Evolutionary conservation across 129 eudicot species (phyloP), one percentile per base, ranked within the genome.

Genomic region (Helianthus tuberosus): DNA sequence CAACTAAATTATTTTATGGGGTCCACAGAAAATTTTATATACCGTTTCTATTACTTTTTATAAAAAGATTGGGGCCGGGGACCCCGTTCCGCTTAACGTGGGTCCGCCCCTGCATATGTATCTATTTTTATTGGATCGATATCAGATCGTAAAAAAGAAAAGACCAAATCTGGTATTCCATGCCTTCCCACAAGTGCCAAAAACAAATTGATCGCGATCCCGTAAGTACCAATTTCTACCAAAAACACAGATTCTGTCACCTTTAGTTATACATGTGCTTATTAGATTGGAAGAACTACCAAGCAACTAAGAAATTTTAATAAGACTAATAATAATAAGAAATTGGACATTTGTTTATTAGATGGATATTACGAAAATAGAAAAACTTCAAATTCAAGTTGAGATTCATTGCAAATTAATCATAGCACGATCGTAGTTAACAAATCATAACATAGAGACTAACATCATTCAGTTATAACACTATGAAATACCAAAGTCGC

Each of bases 131-230:
- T 63, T 51, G 88, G 84, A 84, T 94, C 51, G 97, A 94, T 87
- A 85, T 94, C 69, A 80, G 99, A 74, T 83, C 97, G 10, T 97
- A 95, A 95, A 82, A 91, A 89, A 64, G 99, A 95, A 23, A 95
- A 95, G 90, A 83, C 84, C 77, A 91, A 91, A 84, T 83, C 96
- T 27, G 99, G 97, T 3, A 61, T 95, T 77, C 97, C 99, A 3
- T 96, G 93, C 63, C 96, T 95, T 81, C 99, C 99, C 49, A 82
- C 95, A 8, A 85, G 86, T 68, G 97, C 92, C 41, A 91, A 89
- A 66, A 89, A 88, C 90, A 87, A 88, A 41, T 41, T 95, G 89
- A 82, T 95, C 49, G 86, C 97, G 61, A 63, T 95, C 74, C 97
- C 99, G 97, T 95, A 60, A 83, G 99, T 91, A 44, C 29, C 23